Conservation (phyloP, 805 yeast species). For the Candida vaughaniae region DNA sequence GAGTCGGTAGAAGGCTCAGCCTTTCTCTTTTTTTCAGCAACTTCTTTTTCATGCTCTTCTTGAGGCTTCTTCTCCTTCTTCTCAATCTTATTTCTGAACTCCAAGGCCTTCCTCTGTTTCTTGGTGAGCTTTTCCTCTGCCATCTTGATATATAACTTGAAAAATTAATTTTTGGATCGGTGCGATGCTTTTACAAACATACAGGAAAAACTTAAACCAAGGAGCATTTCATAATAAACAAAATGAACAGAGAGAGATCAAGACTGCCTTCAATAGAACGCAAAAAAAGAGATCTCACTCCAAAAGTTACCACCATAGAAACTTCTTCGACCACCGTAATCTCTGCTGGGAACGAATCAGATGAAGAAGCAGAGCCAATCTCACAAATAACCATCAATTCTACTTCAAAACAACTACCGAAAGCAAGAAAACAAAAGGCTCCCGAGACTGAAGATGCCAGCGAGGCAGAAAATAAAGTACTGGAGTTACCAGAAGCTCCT, state of each 20-base stretch:
- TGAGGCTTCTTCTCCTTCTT: conserved; percentile 31
- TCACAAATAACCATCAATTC: too few relatives aligned
- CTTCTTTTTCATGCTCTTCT: conserved; percentile 26
- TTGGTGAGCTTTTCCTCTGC: conserved; percentile 51
- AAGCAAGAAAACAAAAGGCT: too few relatives aligned
- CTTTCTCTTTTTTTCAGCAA: conserved; percentile 22
- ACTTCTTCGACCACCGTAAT: too few relatives aligned
- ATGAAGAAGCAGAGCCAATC: too few relatives aligned
- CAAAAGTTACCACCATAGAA: neutral
- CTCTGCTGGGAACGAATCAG: too few relatives aligned
- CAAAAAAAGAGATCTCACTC: conserved; percentile 8
- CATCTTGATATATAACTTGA: conserved; percentile 5
- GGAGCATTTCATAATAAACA: neutral
- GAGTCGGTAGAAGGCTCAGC: conserved; percentile 13
- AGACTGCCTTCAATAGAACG: conserved; percentile 7
- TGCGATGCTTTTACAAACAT: conserved; percentile 8
- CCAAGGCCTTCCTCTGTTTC: conserved; percentile 63
- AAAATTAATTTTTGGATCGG: neutral
- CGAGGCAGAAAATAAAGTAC: too few relatives aligned
- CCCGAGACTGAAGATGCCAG: too few relatives aligned
- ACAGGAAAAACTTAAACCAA: conserved; percentile 5
- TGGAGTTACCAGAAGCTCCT: too few relatives aligned
- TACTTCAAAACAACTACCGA: conserved; percentile 1
- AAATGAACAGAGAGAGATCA: conserved; percentile 6
- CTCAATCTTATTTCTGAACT: conserved; percentile 49